phyloP scores from a whole-genome alignment of 2,329 filamentous ascomycete species.

The Cryphonectria carpinicola region DNA sequence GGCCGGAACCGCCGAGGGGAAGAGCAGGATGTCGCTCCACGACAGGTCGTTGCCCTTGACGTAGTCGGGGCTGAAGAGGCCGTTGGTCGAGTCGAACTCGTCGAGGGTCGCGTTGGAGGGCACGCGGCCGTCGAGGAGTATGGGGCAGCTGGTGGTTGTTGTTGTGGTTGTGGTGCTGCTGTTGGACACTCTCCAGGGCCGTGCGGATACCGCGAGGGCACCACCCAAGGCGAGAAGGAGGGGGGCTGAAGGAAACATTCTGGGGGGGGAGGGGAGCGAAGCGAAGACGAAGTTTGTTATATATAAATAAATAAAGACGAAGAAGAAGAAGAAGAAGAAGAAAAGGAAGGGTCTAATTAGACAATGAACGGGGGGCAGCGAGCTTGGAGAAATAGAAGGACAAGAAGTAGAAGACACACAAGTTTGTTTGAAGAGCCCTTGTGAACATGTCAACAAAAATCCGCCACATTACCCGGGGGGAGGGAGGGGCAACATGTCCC shows the following conservation, averaged over 20 bases:
- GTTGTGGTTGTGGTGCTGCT: no score
- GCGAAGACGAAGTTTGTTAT: not conserved
- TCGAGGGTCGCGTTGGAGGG: conserved; percentile 32
- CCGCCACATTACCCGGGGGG: not conserved
- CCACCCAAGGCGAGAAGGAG: conserved; percentile 17
- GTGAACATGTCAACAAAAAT: not conserved
- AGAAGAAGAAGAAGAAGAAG: not conserved
- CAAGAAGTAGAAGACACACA: not conserved
- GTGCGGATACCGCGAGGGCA: conserved; percentile 11
- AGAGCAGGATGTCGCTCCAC: conserved; percentile 43
- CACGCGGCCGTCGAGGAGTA: conserved; percentile 44
- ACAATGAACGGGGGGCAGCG: not conserved
- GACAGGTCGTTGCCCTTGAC: conserved; percentile 41
- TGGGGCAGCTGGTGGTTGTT: conserved; percentile 34
- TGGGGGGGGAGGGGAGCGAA: not conserved
- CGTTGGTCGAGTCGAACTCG: conserved; percentile 41
- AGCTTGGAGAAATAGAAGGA: not conserved
- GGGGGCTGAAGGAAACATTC: conserved; percentile 2
- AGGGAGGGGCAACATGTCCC: not conserved
- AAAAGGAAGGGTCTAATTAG: not conserved
- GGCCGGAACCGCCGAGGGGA: conserved; percentile 33
- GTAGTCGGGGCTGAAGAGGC: conserved; percentile 42
- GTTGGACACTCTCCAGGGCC: not conserved
- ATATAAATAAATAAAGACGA: no score
- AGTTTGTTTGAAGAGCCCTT: not conserved